These are phyloP conservation scores for Silene latifolia DNA, from an alignment of 148 eudicot genomes.

Conservation along the genomic window DNA sequence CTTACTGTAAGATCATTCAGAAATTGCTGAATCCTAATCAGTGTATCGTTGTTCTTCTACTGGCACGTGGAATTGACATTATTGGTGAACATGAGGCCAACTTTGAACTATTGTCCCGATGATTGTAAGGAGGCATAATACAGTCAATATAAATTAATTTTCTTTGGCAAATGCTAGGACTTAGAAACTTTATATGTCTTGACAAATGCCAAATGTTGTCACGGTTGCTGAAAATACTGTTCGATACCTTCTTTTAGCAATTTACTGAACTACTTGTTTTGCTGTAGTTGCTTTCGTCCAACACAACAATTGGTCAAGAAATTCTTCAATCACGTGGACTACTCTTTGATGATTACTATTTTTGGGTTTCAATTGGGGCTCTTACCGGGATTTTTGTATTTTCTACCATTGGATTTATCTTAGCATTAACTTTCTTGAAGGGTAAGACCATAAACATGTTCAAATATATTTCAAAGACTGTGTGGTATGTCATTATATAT, in stretches of 20 bases:
- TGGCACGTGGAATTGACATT: constrained; percentile 1
- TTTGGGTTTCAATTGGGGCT: constrained; percentile 63
- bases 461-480: neutral
- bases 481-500: neutral
- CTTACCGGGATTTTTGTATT: constrained; percentile 52
- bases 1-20: neutral
- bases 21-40: neutral
- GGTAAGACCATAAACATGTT: constrained; percentile 34
- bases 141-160: no score
- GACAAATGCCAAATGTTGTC: constrained; percentile 2
- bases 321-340: constrained; percentile 62
- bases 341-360: constrained; percentile 38
- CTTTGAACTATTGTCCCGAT: constrained; percentile 1
- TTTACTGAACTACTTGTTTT: constrained; percentile 9
- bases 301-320: constrained; percentile 55
- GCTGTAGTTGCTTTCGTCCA: constrained; percentile 38
- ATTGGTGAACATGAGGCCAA: neutral
- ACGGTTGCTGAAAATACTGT: neutral
- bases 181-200: neutral
- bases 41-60: neutral
- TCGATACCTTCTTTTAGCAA: neutral
- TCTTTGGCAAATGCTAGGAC: neutral
- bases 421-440: constrained; percentile 60
- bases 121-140: neutral
- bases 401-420: constrained; percentile 43